Evolutionary conservation across 2,329 filamentous ascomycete species (phyloP).

Genomic region (Ascochyta lentis): DNA sequence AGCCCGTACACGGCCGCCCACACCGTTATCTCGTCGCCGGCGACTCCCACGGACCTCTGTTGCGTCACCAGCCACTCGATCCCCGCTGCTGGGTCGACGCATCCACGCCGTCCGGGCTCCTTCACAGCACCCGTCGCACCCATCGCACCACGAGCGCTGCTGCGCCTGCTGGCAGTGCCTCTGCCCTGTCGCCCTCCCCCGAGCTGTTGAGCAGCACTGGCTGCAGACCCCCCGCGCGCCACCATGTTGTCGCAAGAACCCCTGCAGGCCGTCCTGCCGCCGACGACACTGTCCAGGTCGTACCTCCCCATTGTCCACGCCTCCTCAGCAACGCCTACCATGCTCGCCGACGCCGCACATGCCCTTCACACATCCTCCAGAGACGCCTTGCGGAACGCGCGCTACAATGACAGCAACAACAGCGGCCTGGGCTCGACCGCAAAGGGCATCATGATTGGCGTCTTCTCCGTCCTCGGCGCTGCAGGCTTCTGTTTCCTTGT

Average conservation of each 20-base stretch:
- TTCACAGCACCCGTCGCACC: conserved; percentile 7
- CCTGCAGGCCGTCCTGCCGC: conserved; percentile 35
- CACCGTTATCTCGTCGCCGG: conserved; percentile 22
- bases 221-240: conserved; percentile 13
- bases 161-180: conserved; percentile 28
- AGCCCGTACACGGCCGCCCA: background rate
- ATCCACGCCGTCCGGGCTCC: conserved; percentile 6
- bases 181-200: background rate
- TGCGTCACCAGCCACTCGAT: conserved; percentile 27
- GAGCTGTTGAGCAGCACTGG: conserved; percentile 5
- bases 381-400: conserved; percentile 35
- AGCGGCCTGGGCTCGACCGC: conserved; percentile 61
- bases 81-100: conserved; percentile 26
- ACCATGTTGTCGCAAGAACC: conserved; percentile 45
- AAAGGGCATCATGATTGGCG: conserved; percentile 89
- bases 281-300: conserved; percentile 42
- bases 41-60: conserved; percentile 15
- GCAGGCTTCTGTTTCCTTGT: conserved; percentile 83
- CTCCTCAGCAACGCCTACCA: conserved; percentile 33
- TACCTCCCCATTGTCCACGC: conserved; percentile 34
- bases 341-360: conserved; percentile 26
- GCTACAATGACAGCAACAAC: conserved; percentile 27
- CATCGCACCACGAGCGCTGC: conserved; percentile 25
- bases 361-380: conserved; percentile 23
- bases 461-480: conserved; percentile 92